Percentiles rank a stretch among this genome's conserved stretches.
phyloP scores from a whole-genome alignment of 371 early-diverging fungal species.

The Chytridium lagenaria region DNA sequence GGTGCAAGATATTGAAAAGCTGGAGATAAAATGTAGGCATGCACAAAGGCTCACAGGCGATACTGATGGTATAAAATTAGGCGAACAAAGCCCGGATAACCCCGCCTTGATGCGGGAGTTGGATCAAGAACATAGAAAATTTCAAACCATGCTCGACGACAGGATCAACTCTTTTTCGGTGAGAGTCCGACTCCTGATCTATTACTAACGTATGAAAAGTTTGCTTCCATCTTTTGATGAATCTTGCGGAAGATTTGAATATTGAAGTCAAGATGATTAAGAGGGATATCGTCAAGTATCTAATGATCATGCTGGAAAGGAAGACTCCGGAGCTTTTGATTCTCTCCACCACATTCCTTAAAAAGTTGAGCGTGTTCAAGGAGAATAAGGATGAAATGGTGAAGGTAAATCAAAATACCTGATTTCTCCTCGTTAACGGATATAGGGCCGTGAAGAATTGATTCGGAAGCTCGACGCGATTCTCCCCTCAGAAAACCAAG shows the following conservation, averaged over 20 bases:
- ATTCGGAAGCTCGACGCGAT: conserved; percentile 45
- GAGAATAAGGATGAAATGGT: conserved; percentile 59
- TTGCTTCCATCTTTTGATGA: conserved; percentile 56
- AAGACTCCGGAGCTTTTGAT: conserved; percentile 53
- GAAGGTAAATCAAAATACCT: conserved; percentile 27
- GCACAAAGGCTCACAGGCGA: too few relatives aligned
- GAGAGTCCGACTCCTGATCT: background rate
- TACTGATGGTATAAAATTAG: too few relatives aligned
- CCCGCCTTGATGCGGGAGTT: conserved; percentile 36
- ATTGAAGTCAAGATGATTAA: conserved; percentile 63
- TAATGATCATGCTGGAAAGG: conserved; percentile 49
- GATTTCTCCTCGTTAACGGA: background rate
- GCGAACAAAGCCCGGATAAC: conserved; percentile 40
- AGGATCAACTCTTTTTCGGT: conserved; percentile 61
- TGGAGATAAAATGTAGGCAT: conserved; percentile 47
- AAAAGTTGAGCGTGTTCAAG: conserved; percentile 55
- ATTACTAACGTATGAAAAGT: conserved; percentile 25
- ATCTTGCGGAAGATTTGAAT: conserved; percentile 54
- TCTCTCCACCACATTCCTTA: conserved; percentile 52
- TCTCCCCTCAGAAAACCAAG: conserved; percentile 43
- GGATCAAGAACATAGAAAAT: conserved; percentile 53
- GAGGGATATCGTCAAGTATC: conserved; percentile 51
- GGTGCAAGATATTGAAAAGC: conserved; percentile 46
- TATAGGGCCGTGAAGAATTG: conserved; percentile 36
- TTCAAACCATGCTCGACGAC: conserved; percentile 56